Evolutionary conservation across 2,329 filamentous ascomycete genomes (phyloP), one percentile per base, ranked within the genome.

Genomic region (Apiospora hydei): DNA sequence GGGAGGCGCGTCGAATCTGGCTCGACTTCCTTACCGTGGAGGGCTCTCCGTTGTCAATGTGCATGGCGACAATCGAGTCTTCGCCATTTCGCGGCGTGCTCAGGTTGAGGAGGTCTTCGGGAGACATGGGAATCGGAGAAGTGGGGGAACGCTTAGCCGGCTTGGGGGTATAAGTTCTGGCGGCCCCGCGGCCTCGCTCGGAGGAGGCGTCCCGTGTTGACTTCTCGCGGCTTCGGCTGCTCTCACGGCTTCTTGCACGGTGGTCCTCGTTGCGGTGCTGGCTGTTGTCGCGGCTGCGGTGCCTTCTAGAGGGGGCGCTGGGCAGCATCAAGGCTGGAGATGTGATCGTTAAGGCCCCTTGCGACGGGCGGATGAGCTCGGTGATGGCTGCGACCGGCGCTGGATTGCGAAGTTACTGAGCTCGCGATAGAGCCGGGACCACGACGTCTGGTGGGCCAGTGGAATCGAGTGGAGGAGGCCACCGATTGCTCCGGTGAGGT

Each of bases 121-220:
- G 95, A 3, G 95, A 97, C 95, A 98, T 98, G 3, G 95, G 94
- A 1, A 98, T 88, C 0, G 96, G 96, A 0, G 96, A 98, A 1
- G 94, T 97, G 0, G 96, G 96, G 0, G 96, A 98, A 30, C 93
- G 88, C 82, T 98, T 97, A 16, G 91, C 89, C 24, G 93, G 90
- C 78, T 91, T 92, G 74, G 92, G 83, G 72, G 87, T 83, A 73
- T 80, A 94, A 75, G 91, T 92, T 30, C 92, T 89, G 64, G 89
- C 87, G 16, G 88, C 84, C 34, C 87, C 88, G 74, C 93, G 89
- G 26, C 93, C 93, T 72, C 93, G 90, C 57, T 93, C 92, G 75
- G 92, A 89, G 0, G 94, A 94, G 14, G 82, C 81, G 24, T 93
- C 92, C 30, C 91, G 87, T 14, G 86, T 84, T 72, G 82, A 82